A percentile compares a stretch with the other conserved stretches of the same genome.
Conservation (phyloP, 768 basidiomycete genomes). For the Leccinum subgranulosum region DNA sequence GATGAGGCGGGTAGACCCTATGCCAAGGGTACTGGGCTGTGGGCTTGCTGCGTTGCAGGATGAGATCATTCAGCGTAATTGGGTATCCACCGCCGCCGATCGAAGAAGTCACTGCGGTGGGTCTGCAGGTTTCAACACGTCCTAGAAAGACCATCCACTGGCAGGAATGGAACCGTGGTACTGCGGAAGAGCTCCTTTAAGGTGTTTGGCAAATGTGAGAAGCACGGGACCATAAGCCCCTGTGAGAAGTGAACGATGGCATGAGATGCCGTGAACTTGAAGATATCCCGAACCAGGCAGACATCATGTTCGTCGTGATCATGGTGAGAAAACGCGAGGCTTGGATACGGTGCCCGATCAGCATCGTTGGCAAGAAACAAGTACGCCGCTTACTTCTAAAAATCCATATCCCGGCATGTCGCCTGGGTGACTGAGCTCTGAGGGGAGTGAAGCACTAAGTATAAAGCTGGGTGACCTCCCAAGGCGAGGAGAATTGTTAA, state of each 20-base stretch:
- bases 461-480: slow-evolving; percentile 18
- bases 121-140: slow-evolving; percentile 17
- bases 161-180: slow-evolving; percentile 21
- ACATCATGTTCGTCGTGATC: slow-evolving; percentile 15
- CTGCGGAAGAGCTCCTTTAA: slow-evolving; percentile 16
- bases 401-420: slow-evolving; percentile 15
- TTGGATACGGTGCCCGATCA: slow-evolving; percentile 22
- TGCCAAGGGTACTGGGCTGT: slow-evolving; percentile 20
- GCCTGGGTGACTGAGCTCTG: slow-evolving; percentile 25
- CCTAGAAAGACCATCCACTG: slow-evolving; percentile 9
- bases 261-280: slow-evolving; percentile 4
- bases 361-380: slow-evolving; percentile 12
- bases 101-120: slow-evolving; percentile 22
- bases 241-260: slow-evolving; percentile 21
- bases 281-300: not conserved
- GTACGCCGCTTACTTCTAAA: slow-evolving; percentile 11
- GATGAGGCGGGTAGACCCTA: slow-evolving; percentile 5
- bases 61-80: slow-evolving; percentile 18
- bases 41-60: slow-evolving; percentile 20
- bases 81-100: slow-evolving; percentile 16
- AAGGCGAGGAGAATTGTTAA: not conserved
- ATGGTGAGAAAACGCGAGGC: slow-evolving; percentile 18
- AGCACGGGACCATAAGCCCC: slow-evolving; percentile 3
- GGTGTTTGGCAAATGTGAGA: slow-evolving; percentile 16
- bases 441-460: slow-evolving; percentile 11